These are phyloP conservation scores for Salix exigua DNA, from an alignment of 345 rosid genomes.

Conservation along the genomic window DNA sequence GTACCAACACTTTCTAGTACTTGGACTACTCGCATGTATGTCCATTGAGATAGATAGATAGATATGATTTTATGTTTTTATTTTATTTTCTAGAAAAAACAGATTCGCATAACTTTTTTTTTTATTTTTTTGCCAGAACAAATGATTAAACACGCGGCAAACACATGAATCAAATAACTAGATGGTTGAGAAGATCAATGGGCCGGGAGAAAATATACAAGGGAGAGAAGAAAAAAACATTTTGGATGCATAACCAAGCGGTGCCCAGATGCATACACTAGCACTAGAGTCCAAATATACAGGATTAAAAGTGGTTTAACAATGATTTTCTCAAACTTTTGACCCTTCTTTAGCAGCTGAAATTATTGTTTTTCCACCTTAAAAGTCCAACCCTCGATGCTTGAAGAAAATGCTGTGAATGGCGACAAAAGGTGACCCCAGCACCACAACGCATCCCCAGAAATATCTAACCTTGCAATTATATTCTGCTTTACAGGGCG, in stretches of 20 bases:
- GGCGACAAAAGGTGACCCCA: slow-evolving; percentile 12
- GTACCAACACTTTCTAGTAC: no score
- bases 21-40: no score
- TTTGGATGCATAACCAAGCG: not conserved
- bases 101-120: no score
- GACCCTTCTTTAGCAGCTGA: slow-evolving; percentile 6
- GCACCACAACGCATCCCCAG: not conserved
- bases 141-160: no score
- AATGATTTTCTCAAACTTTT: not conserved
- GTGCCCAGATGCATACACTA: not conserved
- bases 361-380: slow-evolving; percentile 1
- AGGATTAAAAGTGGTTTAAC: not conserved
- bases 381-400: slow-evolving; percentile 8
- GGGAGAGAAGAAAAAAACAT: no score
- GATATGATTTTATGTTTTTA: no score
- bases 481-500: not conserved
- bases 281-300: not conserved
- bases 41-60: no score
- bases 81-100: no score
- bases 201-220: no score
- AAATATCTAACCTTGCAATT: not conserved
- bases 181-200: no score
- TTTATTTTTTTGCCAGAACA: no score
- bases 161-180: no score
- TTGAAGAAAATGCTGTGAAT: slow-evolving; percentile 6